phyloP scores from a whole-genome alignment of 805 yeast genomes.

The Wickerhamomyces tratensis region DNA sequence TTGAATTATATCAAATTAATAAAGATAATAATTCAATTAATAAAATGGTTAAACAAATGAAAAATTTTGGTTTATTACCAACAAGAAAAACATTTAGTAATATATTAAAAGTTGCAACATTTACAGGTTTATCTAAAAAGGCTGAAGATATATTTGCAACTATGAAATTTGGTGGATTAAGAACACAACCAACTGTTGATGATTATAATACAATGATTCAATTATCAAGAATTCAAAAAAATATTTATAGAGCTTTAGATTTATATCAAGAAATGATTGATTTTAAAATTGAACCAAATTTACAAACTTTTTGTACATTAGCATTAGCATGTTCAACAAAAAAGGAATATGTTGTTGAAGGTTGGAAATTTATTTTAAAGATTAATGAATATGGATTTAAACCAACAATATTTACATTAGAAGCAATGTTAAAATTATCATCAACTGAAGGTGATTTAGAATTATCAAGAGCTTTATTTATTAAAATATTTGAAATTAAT shows the following conservation, averaged over 20 bases:
- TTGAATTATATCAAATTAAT: constrained; percentile 50
- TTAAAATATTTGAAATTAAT: constrained; percentile 29
- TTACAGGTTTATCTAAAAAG: constrained; percentile 27
- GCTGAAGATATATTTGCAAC: constrained; percentile 73
- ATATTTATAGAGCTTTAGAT: constrained; percentile 69
- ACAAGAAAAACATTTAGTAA: background rate
- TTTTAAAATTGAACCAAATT: constrained; percentile 25
- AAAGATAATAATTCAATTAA: constrained; percentile 17
- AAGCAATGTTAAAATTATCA: constrained; percentile 67
- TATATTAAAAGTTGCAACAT: background rate
- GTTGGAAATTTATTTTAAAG: constrained; percentile 74
- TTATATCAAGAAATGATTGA: constrained; percentile 61
- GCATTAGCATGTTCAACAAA: constrained; percentile 62
- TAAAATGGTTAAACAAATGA: background rate
- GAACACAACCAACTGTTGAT: constrained; percentile 54
- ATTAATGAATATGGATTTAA: constrained; percentile 36
- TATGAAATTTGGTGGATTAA: constrained; percentile 68
- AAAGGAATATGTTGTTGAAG: constrained; percentile 35
- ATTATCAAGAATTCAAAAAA: constrained; percentile 49
- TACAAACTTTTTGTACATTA: constrained; percentile 40
- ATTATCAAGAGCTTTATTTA: constrained; percentile 59
- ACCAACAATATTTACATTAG: constrained; percentile 39
- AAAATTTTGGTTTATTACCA: background rate
- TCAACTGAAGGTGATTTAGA: constrained; percentile 72
- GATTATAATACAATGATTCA: constrained; percentile 69